Evolutionary conservation across 768 basidiomycete species (phyloP).

Genomic region (Termitomyces sp.): DNA sequence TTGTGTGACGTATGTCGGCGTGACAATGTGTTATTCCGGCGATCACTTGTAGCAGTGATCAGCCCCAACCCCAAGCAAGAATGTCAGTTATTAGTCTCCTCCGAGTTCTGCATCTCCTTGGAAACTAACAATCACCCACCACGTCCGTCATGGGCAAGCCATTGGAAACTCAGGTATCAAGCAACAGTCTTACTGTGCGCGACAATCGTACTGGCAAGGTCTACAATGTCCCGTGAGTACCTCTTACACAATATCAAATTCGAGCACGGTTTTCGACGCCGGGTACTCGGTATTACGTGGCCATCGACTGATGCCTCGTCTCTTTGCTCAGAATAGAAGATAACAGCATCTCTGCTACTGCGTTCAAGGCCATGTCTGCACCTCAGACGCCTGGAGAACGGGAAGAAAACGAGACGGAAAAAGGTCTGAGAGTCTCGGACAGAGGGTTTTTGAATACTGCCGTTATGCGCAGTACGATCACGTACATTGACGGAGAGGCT

Average conservation of each 20-base stretch:
- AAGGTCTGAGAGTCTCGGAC: constrained; percentile 74
- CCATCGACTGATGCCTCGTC: not conserved
- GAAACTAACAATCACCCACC: not conserved
- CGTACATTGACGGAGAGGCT: constrained; percentile 87
- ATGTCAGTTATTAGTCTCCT: constrained; percentile 1
- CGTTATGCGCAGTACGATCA: constrained; percentile 75
- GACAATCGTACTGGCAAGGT: constrained; percentile 86
- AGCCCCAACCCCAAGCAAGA: constrained; percentile 1
- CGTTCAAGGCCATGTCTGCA: constrained; percentile 74
- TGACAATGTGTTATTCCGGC: constrained; percentile 3
- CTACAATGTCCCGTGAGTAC: constrained; percentile 65
- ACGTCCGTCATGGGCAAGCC: constrained; percentile 13
- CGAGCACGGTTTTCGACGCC: not conserved
- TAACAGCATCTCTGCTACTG: constrained; percentile 75
- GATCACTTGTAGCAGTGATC: not conserved
- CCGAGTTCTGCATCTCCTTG: not conserved
- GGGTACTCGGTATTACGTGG: not conserved
- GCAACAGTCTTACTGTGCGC: constrained; percentile 52
- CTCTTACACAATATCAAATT: not conserved
- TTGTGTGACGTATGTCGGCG: not conserved
- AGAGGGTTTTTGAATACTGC: constrained; percentile 83
- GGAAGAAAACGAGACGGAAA: constrained; percentile 79
- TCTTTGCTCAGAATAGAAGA: constrained; percentile 55
- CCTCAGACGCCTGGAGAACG: constrained; percentile 52
- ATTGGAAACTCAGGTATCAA: constrained; percentile 4